Evolutionary conservation across 345 rosid genomes (phyloP).

Genomic region (Linum trigynum): DNA sequence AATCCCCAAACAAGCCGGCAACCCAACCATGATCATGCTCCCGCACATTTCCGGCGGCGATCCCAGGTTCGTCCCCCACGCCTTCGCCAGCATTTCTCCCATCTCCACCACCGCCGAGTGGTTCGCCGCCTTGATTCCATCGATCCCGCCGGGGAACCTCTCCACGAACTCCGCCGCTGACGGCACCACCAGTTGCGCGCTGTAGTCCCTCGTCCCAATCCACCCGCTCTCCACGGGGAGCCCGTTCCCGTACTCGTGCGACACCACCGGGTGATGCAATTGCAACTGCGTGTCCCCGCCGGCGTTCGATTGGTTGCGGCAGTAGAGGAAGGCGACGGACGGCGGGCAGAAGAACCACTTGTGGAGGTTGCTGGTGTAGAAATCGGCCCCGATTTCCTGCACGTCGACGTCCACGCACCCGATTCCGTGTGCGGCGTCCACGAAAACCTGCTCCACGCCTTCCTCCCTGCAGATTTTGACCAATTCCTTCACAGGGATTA

Average conservation of each 20-base stretch:
- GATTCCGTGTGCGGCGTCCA: constrained; percentile 89
- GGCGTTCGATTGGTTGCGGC: constrained; percentile 22
- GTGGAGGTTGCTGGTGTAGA: constrained; percentile 73
- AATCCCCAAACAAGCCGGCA: constrained; percentile 61
- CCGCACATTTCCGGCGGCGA: constrained; percentile 74
- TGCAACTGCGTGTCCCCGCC: constrained; percentile 18
- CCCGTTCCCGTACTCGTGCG: constrained; percentile 89
- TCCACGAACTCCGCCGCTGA: constrained; percentile 64
- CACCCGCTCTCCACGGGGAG: constrained; percentile 81
- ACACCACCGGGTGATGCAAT: constrained; percentile 90
- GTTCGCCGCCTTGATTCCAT: constrained; percentile 69
- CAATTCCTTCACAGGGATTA: constrained; percentile 68
- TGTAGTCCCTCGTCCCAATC: constrained; percentile 91
- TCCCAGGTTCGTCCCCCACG: constrained; percentile 89
- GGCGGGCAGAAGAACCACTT: constrained; percentile 98
- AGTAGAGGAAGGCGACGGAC: constrained; percentile 76
- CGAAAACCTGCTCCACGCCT: constrained; percentile 83
- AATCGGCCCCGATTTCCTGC: constrained; percentile 89
- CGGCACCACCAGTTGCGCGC: constrained; percentile 81
- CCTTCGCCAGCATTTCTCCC: constrained; percentile 71
- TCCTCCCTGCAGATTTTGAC: constrained; percentile 76
- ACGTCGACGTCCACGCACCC: constrained; percentile 83
- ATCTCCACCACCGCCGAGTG: constrained; percentile 62
- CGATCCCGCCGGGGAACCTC: constrained; percentile 71
- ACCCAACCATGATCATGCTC: constrained; percentile 82